phyloP scores from a whole-genome alignment of 495 filamentous ascomycete genomes.

The Neurospora sp. region DNA sequence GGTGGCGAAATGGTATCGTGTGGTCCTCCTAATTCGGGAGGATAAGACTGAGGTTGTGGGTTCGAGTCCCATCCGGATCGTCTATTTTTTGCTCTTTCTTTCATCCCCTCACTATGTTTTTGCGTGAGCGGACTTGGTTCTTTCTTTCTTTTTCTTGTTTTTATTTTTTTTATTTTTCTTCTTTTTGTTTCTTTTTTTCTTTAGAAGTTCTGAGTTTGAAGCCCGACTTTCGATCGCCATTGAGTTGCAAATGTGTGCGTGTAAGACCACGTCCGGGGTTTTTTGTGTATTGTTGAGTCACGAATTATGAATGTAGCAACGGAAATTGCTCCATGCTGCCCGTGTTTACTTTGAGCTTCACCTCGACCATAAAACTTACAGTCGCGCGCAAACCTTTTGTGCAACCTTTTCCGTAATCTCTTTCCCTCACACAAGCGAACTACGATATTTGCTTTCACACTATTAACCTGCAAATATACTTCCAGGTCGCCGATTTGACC shows the following conservation, averaged over 20 bases:
- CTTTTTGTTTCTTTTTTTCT: constrained; percentile 1
- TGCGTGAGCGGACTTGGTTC: background rate
- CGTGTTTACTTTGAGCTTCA: too few relatives aligned
- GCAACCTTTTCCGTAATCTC: background rate
- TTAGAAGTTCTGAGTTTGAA: background rate
- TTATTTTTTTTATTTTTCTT: constrained; percentile 4
- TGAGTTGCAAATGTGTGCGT: background rate
- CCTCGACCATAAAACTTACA: background rate
- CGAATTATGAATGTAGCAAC: background rate
- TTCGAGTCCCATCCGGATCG: constrained; percentile 40
- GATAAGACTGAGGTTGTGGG: constrained; percentile 37
- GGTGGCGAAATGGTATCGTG: constrained; percentile 40
- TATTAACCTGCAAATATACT: background rate
- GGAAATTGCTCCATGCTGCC: background rate
- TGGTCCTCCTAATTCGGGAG: constrained; percentile 30
- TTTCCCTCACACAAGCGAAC: background rate
- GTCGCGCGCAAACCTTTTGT: background rate
- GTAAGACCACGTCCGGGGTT: background rate
- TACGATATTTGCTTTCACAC: background rate
- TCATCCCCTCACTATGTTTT: constrained; percentile 1
- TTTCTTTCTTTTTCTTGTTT: background rate
- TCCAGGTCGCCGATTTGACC: background rate
- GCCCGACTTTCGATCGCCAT: too few relatives aligned
- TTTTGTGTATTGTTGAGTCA: background rate
- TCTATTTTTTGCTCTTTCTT: constrained; percentile 8